A percentile compares a stretch with the other conserved stretches of the same genome.
Evolutionary conservation across 2,329 filamentous ascomycete species (phyloP).

Genomic region (Xylaria polymorpha): DNA sequence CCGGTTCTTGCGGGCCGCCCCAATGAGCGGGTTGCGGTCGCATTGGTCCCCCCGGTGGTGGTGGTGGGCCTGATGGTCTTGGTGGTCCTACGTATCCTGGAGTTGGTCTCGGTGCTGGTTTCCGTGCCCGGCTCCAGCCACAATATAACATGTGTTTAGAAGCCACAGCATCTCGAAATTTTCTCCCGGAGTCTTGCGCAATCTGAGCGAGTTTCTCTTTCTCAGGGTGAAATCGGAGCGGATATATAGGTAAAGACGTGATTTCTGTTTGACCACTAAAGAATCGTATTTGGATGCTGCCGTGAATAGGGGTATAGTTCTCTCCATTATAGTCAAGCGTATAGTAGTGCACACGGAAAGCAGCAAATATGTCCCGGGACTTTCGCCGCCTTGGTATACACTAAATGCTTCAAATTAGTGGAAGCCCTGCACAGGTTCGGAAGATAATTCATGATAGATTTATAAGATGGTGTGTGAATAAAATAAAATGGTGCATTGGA

Average conservation of each 20-base stretch:
- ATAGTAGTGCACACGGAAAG: neutral
- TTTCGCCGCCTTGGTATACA: neutral
- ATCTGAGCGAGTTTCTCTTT: neutral
- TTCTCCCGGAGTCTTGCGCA: neutral
- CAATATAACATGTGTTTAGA: conserved; percentile 24
- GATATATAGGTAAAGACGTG: neutral
- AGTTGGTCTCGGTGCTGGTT: no score
- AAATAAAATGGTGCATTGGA: no score
- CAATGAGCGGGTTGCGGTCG: no score
- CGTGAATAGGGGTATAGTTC: neutral
- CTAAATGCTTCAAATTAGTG: neutral
- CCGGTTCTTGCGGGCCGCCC: no score
- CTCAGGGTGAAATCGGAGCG: conserved; percentile 15
- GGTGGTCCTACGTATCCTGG: no score
- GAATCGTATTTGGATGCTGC: no score
- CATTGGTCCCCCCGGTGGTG: no score
- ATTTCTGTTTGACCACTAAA: conserved; percentile 5
- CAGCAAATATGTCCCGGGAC: neutral
- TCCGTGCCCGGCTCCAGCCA: conserved; percentile 1
- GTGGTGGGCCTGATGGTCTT: no score
- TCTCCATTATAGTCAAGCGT: neutral
- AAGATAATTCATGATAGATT: no score
- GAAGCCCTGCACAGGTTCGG: no score
- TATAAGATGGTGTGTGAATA: no score
- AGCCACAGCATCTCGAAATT: conserved; percentile 15